Percentiles rank a stretch among this genome's conserved stretches.
phyloP scores from a whole-genome alignment of 768 basidiomycete genomes.

The Lactarius sanguifluus region DNA sequence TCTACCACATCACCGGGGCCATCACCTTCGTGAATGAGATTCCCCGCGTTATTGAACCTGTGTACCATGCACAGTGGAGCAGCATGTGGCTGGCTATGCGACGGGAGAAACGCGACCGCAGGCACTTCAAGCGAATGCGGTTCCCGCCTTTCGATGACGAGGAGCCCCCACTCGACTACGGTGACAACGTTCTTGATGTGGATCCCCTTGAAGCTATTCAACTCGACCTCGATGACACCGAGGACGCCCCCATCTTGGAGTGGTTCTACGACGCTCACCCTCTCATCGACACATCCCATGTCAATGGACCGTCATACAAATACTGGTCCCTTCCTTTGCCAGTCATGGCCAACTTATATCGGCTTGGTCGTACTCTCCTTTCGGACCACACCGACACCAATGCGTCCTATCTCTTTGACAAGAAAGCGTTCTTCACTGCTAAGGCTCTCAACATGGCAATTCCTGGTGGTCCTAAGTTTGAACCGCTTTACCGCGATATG shows the following conservation, averaged over 20 bases:
- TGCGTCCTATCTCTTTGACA: slow-evolving; percentile 92
- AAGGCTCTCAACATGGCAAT: slow-evolving; percentile 97
- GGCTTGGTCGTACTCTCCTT: slow-evolving; percentile 89
- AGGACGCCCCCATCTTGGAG: slow-evolving; percentile 88
- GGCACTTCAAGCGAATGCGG: slow-evolving; percentile 99
- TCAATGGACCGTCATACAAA: slow-evolving; percentile 92
- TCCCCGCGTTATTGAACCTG: slow-evolving; percentile 93
- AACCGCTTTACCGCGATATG: slow-evolving; percentile 96
- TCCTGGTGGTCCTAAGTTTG: slow-evolving; percentile 97
- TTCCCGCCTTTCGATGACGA: slow-evolving; percentile 99
- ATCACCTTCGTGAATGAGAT: slow-evolving; percentile 99
- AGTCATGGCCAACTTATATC: slow-evolving; percentile 95
- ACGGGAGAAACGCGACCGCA: slow-evolving; percentile 94
- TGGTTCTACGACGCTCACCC: slow-evolving; percentile 99
- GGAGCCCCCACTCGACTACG: slow-evolving; percentile 98
- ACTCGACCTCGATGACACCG: slow-evolving; percentile 88
- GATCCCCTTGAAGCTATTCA: slow-evolving; percentile 98
- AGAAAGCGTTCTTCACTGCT: slow-evolving; percentile 96
- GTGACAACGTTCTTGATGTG: slow-evolving; percentile 97
- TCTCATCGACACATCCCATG: slow-evolving; percentile 80
- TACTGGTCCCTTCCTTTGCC: slow-evolving; percentile 93
- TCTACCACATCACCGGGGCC: slow-evolving; percentile 99
- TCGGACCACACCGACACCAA: slow-evolving; percentile 93
- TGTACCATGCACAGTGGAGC: slow-evolving; percentile 99
- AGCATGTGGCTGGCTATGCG: slow-evolving; percentile 99